These are phyloP conservation scores for Populus tremula DNA, from an alignment of 345 rosid genomes.

Conservation along the genomic window DNA sequence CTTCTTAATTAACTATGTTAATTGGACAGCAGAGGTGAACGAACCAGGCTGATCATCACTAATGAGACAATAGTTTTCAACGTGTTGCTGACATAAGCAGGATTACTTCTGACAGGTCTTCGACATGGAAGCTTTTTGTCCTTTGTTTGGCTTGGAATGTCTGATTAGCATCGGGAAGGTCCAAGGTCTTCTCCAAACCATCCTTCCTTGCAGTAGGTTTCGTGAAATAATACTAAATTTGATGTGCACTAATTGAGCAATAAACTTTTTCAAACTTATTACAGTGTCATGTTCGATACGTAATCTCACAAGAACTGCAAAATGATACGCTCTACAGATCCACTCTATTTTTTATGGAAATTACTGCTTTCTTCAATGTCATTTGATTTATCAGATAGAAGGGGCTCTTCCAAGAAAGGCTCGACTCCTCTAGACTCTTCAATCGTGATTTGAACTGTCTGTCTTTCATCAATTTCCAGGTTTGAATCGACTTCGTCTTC, in stretches of 20 bases:
- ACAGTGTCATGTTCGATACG: neutral
- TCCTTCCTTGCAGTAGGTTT: neutral
- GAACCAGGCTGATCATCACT: neutral
- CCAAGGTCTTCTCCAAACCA: too few species aligned
- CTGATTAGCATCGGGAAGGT: too few species aligned
- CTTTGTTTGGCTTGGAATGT: too few species aligned
- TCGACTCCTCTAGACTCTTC: constrained; percentile 28
- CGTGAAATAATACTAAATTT: too few species aligned
- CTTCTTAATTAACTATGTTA: neutral
- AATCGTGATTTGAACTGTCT: constrained; percentile 25
- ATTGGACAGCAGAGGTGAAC: too few species aligned
- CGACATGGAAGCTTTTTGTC: too few species aligned
- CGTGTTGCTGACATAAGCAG: neutral
- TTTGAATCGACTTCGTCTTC: constrained; percentile 19
- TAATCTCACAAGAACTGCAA: neutral
- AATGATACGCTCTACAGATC: neutral
- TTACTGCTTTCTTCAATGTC: neutral
- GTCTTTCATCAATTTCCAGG: constrained; percentile 19
- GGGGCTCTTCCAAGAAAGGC: constrained; percentile 44
- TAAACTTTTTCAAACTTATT: neutral
- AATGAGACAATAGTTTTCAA: neutral
- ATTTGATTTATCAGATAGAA: constrained; percentile 35
- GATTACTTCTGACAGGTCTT: too few species aligned
- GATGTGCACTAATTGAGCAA: neutral
- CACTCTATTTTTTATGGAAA: neutral